phyloP scores from a whole-genome alignment of 805 yeast genomes.

The Ogataea nakhonphanomensis region DNA sequence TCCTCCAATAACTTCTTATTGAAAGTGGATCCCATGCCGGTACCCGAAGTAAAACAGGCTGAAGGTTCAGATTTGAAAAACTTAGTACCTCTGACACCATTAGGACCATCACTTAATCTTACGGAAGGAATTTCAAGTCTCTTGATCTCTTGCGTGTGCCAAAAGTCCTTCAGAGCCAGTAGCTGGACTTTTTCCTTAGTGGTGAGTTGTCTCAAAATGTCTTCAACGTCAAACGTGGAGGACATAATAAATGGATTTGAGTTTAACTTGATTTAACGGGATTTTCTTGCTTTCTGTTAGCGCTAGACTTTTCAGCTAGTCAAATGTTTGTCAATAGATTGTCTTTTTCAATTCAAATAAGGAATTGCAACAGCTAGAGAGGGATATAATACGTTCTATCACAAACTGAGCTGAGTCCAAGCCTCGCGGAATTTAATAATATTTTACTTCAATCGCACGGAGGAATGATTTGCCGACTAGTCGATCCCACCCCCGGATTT shows the following conservation, averaged over 20 bases:
- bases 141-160: slow-evolving; percentile 38
- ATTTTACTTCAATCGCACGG: background rate
- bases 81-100: slow-evolving; percentile 45
- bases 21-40: slow-evolving; percentile 45
- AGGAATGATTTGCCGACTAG: background rate
- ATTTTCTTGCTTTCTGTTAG: background rate
- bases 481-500: background rate
- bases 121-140: slow-evolving; percentile 36
- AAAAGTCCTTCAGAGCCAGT: slow-evolving; percentile 35
- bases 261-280: background rate
- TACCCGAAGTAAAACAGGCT: slow-evolving; percentile 48
- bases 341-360: background rate
- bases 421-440: background rate
- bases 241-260: background rate
- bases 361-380: background rate
- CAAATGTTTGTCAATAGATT: background rate
- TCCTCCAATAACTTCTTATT: slow-evolving; percentile 37
- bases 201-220: slow-evolving; percentile 24
- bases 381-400: background rate
- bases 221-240: slow-evolving; percentile 19
- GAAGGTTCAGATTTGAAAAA: slow-evolving; percentile 41
- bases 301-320: background rate
- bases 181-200: slow-evolving; percentile 32
- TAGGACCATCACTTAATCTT: slow-evolving; percentile 44
- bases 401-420: background rate